Evolutionary conservation across 306 rosid genomes (phyloP).

Genomic region (Arachis hypogaea): DNA sequence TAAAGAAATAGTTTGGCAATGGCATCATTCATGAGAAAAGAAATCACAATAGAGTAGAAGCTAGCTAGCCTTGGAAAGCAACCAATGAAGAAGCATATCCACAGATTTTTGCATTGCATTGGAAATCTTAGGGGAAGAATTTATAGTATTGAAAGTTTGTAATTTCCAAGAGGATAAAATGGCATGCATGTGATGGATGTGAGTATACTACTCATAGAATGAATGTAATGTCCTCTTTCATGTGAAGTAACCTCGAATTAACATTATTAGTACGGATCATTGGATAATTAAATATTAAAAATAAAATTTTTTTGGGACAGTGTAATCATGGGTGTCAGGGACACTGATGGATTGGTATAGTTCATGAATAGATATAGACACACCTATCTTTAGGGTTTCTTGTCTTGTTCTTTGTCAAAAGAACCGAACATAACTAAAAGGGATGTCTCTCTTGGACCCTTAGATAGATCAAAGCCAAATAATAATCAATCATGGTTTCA

Average conservation of each 20-base stretch:
- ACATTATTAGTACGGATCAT: conserved; percentile 36
- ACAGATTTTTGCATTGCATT: conserved; percentile 35
- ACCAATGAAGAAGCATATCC: neutral
- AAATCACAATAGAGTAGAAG: neutral
- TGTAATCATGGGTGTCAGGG: conserved; percentile 45
- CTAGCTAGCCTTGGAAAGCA: neutral
- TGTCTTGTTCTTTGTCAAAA: conserved; percentile 35
- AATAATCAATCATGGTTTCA: conserved; percentile 21
- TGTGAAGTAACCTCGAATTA: conserved; percentile 39
- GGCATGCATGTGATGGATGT: neutral
- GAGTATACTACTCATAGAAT: conserved; percentile 31
- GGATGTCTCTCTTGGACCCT: conserved; percentile 32
- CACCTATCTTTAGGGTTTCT: conserved; percentile 32
- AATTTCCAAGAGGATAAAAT: conserved; percentile 44
- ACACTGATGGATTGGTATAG: conserved; percentile 37
- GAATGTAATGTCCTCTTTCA: conserved; percentile 40
- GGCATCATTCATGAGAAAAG: neutral
- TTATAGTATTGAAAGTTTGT: conserved; percentile 11
- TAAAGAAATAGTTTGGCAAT: neutral
- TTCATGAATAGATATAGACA: conserved; percentile 40
- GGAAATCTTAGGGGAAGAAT: neutral
- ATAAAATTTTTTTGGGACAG: conserved; percentile 17
- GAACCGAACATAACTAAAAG: neutral
- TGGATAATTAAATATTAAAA: neutral
- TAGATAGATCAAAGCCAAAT: neutral